phyloP scores from a whole-genome alignment of 768 basidiomycete species.

The Auricularia sp. region DNA sequence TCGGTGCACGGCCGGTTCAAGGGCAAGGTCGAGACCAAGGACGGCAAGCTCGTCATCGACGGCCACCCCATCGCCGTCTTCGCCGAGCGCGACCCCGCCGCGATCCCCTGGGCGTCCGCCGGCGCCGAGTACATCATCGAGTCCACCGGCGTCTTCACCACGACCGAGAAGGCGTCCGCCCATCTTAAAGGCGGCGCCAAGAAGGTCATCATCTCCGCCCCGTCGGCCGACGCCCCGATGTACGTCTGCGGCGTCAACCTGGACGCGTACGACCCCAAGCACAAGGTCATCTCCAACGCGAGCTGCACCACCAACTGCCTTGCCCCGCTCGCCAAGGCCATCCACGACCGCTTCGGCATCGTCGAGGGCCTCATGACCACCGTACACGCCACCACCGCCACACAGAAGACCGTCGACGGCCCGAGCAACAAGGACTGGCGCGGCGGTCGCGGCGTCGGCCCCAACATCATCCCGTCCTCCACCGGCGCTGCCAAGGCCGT shows the following conservation, averaged over 20 bases:
- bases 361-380: slow-evolving; percentile 98
- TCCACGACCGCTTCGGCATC: slow-evolving; percentile 95
- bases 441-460: slow-evolving; percentile 88
- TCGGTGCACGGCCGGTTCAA: slow-evolving; percentile 90
- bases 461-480: slow-evolving; percentile 99
- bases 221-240: slow-evolving; percentile 95
- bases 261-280: slow-evolving; percentile 78
- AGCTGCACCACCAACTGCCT: slow-evolving; percentile 99
- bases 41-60: slow-evolving; percentile 83
- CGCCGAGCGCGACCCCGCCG: slow-evolving; percentile 77
- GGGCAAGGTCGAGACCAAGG: slow-evolving; percentile 57
- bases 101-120: slow-evolving; percentile 71
- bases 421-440: slow-evolving; percentile 96
- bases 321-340: slow-evolving; percentile 96
- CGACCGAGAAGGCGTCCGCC: slow-evolving; percentile 81
- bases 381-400: slow-evolving; percentile 93
- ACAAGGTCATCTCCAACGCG: slow-evolving; percentile 94
- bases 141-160: slow-evolving; percentile 98
- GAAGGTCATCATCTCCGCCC: slow-evolving; percentile 99
- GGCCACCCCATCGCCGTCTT: slow-evolving; percentile 69
- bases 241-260: slow-evolving; percentile 94
- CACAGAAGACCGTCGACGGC: slow-evolving; percentile 91
- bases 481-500: slow-evolving; percentile 99
- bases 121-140: slow-evolving; percentile 94
- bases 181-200: slow-evolving; percentile 99